Percentiles rank a stretch among this genome's conserved stretches.
Evolutionary conservation across 257 asterid genomes (phyloP).

Genomic region (Catharanthus roseus): DNA sequence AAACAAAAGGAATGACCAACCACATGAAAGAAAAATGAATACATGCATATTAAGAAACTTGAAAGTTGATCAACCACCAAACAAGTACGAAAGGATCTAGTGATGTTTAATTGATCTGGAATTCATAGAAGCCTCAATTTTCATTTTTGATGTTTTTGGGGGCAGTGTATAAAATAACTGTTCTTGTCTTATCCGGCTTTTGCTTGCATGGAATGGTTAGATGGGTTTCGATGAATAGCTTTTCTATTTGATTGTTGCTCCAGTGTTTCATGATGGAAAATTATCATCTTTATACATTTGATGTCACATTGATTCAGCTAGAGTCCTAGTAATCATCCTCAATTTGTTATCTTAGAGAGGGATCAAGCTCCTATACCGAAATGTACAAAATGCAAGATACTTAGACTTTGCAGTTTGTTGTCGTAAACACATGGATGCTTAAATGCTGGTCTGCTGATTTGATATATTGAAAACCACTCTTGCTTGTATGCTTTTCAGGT

Average conservation of each 20-base stretch:
- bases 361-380: neutral
- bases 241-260: neutral
- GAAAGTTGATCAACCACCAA: neutral
- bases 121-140: neutral
- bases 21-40: neutral
- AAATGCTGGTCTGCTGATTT: neutral
- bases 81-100: neutral
- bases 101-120: neutral
- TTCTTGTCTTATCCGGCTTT: neutral
- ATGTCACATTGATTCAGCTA: neutral
- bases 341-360: neutral
- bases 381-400: neutral
- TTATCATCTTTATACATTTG: neutral
- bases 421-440: neutral
- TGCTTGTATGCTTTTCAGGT: constrained; percentile 43
- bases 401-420: neutral
- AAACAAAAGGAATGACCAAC: neutral
- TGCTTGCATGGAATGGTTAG: neutral
- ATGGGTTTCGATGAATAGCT: neutral
- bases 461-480: neutral
- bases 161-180: neutral
- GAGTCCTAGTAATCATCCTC: neutral
- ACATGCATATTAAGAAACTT: neutral
- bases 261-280: neutral
- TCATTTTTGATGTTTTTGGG: neutral